A percentile compares a stretch with the other conserved stretches of the same genome.
These are phyloP conservation scores for Dothistroma pini DNA, from an alignment of 2,329 filamentous ascomycete species.

Conservation along the genomic window DNA sequence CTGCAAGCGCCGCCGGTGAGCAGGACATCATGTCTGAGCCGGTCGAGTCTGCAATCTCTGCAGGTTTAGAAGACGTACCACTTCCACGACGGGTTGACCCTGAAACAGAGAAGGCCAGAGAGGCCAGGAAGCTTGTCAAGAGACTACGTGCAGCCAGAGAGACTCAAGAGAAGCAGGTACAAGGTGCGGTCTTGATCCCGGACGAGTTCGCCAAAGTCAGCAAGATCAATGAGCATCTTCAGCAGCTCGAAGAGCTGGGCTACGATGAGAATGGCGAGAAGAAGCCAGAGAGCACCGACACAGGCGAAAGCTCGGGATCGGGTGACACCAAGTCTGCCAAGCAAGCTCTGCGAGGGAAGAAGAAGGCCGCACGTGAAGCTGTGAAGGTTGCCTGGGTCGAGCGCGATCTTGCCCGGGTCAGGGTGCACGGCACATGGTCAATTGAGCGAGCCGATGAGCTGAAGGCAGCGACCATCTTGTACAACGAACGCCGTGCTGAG, in stretches of 20 bases:
- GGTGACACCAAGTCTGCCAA: neutral
- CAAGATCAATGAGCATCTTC: neutral
- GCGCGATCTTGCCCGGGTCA: constrained; percentile 17
- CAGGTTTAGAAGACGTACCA: neutral
- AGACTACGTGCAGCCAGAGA: neutral
- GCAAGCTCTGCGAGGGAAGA: constrained; percentile 10
- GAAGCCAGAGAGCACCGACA: neutral
- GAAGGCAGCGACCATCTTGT: constrained; percentile 9
- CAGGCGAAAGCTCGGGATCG: neutral
- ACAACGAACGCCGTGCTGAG: constrained; percentile 16
- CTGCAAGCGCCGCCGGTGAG: neutral
- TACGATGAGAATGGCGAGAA: neutral
- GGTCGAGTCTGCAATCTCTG: neutral
- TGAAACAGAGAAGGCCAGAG: neutral
- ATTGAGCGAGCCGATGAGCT: constrained; percentile 12
- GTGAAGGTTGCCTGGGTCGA: constrained; percentile 22
- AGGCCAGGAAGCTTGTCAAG: neutral
- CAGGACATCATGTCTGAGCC: neutral
- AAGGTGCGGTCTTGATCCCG: neutral
- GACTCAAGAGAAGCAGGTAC: neutral
- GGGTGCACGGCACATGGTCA: constrained; percentile 13
- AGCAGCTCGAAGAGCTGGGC: neutral
- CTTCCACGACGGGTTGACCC: neutral
- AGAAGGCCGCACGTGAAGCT: constrained; percentile 17
- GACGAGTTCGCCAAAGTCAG: neutral